These are phyloP conservation scores for Sphaerulina populicola DNA, from an alignment of 2,329 filamentous ascomycete genomes.

Conservation along the genomic window DNA sequence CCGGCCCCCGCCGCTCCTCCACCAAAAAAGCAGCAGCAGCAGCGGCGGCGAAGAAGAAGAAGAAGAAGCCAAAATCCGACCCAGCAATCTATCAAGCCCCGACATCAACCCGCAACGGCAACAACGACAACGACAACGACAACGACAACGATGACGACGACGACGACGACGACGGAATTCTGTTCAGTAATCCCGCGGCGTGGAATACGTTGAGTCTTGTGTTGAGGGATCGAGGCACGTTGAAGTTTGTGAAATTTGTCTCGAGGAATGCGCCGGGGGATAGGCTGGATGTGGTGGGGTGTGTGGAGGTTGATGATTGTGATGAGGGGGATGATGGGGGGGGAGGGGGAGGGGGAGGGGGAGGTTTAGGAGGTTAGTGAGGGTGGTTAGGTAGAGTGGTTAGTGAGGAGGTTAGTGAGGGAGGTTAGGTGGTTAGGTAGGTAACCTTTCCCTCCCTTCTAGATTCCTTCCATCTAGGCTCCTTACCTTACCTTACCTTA, in stretches of 20 bases:
- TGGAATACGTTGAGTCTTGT: constrained; percentile 95
- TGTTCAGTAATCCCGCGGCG: constrained; percentile 59
- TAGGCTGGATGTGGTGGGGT: constrained; percentile 80
- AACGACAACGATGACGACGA: constrained; percentile 48
- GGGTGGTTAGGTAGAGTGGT: too few species aligned
- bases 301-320: constrained; percentile 65
- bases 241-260: constrained; percentile 96
- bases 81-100: constrained; percentile 80
- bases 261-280: constrained; percentile 74
- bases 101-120: too few species aligned
- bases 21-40: too few species aligned
- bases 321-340: too few species aligned
- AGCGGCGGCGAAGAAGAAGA: constrained; percentile 32
- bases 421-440: too few species aligned
- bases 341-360: too few species aligned
- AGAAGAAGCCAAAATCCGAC: constrained; percentile 43
- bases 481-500: too few species aligned
- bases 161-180: constrained; percentile 66
- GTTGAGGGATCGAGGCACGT: constrained; percentile 70
- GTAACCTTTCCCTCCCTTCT: too few species aligned
- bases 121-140: constrained; percentile 45
- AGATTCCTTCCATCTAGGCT: too few species aligned
- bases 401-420: too few species aligned
- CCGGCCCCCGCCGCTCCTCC: too few species aligned
- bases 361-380: too few species aligned